Percentiles rank a stretch among this genome's conserved stretches.
Evolutionary conservation across 176 grass and related monocot genomes (phyloP).

Genomic region (Triticum turgidum): DNA sequence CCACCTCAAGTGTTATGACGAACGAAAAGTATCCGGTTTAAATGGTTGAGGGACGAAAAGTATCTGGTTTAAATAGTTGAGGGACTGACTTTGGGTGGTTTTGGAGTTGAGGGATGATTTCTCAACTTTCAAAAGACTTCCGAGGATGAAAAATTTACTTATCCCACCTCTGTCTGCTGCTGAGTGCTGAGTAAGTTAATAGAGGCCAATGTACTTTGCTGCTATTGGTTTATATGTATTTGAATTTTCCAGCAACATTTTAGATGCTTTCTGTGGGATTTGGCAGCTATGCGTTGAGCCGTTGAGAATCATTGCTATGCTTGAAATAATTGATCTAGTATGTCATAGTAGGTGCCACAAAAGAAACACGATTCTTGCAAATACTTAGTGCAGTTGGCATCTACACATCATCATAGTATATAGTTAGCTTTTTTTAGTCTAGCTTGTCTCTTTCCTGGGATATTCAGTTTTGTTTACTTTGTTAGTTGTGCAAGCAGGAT

Average conservation of each 20-base stretch:
- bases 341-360: slow-evolving; percentile 14
- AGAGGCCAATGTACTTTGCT: background rate
- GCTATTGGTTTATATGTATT: background rate
- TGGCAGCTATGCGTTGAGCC: too few relatives aligned
- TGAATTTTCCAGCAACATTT: background rate
- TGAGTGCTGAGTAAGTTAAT: slow-evolving; percentile 52
- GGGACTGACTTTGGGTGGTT: too few relatives aligned
- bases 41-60: too few relatives aligned
- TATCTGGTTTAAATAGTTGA: too few relatives aligned
- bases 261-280: background rate
- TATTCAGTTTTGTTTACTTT: slow-evolving; percentile 10
- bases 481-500: slow-evolving; percentile 11
- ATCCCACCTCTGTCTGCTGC: too few relatives aligned
- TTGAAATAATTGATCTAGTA: background rate
- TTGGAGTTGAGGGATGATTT: too few relatives aligned
- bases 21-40: too few relatives aligned
- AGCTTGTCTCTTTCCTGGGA: background rate
- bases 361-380: background rate
- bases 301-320: background rate
- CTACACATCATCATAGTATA: background rate
- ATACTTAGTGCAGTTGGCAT: background rate
- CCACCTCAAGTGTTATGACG: too few relatives aligned
- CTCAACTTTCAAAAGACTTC: too few relatives aligned
- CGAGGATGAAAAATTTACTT: too few relatives aligned
- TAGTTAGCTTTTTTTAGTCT: background rate